A percentile compares a stretch with the other conserved stretches of the same genome.
phyloP scores from a whole-genome alignment of 73 alveolate species.

The Paramecium octaurelia region DNA sequence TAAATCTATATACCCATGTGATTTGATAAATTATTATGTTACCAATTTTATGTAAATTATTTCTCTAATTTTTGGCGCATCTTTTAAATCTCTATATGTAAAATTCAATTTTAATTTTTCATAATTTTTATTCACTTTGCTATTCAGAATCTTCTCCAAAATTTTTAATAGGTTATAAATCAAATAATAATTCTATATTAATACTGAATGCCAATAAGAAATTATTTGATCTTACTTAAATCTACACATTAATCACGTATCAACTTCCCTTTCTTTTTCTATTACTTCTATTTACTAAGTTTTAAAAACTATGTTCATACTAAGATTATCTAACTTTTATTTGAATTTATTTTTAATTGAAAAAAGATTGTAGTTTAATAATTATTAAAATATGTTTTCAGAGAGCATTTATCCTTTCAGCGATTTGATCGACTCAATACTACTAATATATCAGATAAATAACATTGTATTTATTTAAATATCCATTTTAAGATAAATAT shows the following conservation, averaged over 20 bases:
- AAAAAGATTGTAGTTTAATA: background rate
- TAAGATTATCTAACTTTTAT: background rate
- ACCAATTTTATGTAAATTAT: background rate
- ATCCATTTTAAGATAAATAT: background rate
- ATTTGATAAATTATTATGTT: background rate
- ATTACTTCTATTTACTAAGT: background rate
- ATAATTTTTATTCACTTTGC: background rate
- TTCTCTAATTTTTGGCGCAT: background rate
- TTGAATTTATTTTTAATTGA: background rate
- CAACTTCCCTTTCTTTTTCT: background rate
- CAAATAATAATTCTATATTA: no score
- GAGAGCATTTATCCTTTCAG: background rate
- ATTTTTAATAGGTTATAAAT: no score
- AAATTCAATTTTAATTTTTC: background rate
- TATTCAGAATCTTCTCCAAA: background rate
- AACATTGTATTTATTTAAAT: no score
- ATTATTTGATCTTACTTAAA: no score
- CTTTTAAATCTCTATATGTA: background rate
- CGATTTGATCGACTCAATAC: background rate
- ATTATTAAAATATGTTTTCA: background rate
- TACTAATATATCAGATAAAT: no score
- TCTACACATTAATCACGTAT: no score
- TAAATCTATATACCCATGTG: background rate
- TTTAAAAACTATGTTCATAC: background rate
- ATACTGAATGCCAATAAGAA: no score